phyloP scores from a whole-genome alignment of 495 filamentous ascomycete species.

The Tuber microsphaerosporum region DNA sequence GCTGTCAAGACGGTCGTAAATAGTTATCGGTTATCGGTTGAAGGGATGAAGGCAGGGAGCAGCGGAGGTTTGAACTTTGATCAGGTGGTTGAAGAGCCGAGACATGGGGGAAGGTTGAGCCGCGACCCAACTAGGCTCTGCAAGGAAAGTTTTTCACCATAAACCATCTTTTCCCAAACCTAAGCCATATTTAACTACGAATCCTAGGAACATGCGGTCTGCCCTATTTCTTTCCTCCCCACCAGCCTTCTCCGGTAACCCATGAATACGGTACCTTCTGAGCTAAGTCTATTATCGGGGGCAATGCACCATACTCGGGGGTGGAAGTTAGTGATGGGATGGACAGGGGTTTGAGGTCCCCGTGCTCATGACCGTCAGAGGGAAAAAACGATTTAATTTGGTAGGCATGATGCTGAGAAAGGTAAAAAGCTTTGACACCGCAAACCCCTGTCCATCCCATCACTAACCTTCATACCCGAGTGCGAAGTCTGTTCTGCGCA shows the following conservation, averaged over 20 bases:
- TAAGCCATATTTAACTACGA: background rate
- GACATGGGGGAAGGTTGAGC: slow-evolving; percentile 3
- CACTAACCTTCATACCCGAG: no score
- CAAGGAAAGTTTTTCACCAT: background rate
- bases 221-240: background rate
- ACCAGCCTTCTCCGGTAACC: background rate
- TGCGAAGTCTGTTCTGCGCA: background rate
- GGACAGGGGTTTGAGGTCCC: no score
- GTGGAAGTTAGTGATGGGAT: no score
- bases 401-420: no score
- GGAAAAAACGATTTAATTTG: no score
- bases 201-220: background rate
- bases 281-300: background rate
- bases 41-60: background rate
- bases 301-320: background rate
- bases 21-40: background rate
- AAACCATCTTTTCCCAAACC: background rate
- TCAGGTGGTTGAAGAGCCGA: slow-evolving; percentile 1
- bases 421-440: no score
- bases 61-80: background rate
- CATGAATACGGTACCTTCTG: background rate
- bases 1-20: background rate
- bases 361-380: no score
- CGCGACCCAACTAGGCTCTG: background rate
- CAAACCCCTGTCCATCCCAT: no score